A percentile compares a stretch with the other conserved stretches of the same genome.
phyloP scores from a whole-genome alignment of 768 basidiomycete genomes.

The Lactarius evosmus region DNA sequence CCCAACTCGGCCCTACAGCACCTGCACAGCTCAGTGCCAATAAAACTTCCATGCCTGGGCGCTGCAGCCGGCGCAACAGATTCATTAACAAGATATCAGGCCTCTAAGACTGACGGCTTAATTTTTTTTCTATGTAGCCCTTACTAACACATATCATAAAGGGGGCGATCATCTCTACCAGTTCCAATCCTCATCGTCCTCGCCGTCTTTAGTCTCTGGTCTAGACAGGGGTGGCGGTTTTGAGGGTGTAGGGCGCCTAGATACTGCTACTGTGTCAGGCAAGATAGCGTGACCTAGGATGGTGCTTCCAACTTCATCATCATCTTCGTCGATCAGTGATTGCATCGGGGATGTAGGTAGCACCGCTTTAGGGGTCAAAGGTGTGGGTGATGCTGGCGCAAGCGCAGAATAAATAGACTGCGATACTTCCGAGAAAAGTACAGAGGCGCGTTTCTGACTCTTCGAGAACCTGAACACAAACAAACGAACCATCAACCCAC shows the following conservation, averaged over 20 bases:
- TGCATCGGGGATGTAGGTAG: neutral
- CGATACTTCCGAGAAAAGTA: conserved; percentile 63
- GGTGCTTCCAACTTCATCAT: conserved; percentile 12
- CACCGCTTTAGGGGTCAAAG: conserved; percentile 28
- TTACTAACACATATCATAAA: neutral
- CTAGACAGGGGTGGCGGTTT: neutral
- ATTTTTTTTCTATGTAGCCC: neutral
- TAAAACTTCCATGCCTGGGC: neutral
- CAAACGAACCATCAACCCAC: neutral
- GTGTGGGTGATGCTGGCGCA: conserved; percentile 28
- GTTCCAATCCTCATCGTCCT: conserved; percentile 28
- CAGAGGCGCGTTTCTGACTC: conserved; percentile 64
- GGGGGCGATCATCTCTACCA: conserved; percentile 18
- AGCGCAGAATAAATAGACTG: conserved; percentile 45
- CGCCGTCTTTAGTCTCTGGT: conserved; percentile 10
- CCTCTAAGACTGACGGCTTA: neutral
- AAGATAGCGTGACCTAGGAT: conserved; percentile 5
- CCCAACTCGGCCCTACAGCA: neutral
- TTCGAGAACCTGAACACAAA: conserved; percentile 52
- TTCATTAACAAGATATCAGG: neutral
- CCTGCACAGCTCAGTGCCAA: neutral
- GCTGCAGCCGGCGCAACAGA: neutral
- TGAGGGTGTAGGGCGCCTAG: neutral
- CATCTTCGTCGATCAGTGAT: conserved; percentile 24
- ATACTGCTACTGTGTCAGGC: conserved; percentile 5